Base-by-base conservation (phyloP, 169 alveolate genomes). In the Plasmodium fragile region DNA sequence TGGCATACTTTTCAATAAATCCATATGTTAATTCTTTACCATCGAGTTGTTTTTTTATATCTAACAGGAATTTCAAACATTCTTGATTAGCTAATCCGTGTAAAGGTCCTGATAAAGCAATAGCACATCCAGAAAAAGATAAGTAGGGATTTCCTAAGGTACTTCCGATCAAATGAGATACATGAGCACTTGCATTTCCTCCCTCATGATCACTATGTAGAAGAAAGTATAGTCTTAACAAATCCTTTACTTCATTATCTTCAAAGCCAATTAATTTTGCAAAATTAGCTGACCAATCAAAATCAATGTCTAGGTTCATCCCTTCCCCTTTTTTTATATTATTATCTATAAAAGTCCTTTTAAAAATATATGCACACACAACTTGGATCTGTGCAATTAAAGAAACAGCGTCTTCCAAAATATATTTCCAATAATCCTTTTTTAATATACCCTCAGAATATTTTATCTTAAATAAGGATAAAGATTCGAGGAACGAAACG, bases 81-180 rank as follows among this genome's bases (percentile, higher is more conserved):
- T 98, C 99, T 97, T 98, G 98, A 93, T 98, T 97, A 28, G 99
- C 99, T 53, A 98, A 94, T 6, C 99, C 99, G 92, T 98, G 99
- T 34, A 98, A 95, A 18, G 99, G 99, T 0, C 99, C 99, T 53
- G 89, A 69, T 55, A 81, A 80, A 71, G 90, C 92, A 16, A 82
- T 69, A 59, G 71, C 92, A 78, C 92, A 52, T 79, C 98, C 98
- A 43, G 99, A 95, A 95, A 96, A 96, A 79, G 98, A 92, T 45
- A 97, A 95, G 94, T 96, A 98, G 41, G 99, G 99, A 94, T 98
- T 99, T 25, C 99, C 93, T 49, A 98, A 96, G 10, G 99, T 99
- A 30, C 98, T 95, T 41, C 99, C 99, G 28, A 97, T 98, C 69
- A 97, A 95, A 87, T 97, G 99, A 59, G 99, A 95, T 32, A 99